Evolutionary conservation across 225 moss, liverwort and hornwort genomes (phyloP), one percentile per base, ranked within the genome.

Genomic region (Straminergon stramineum): DNA sequence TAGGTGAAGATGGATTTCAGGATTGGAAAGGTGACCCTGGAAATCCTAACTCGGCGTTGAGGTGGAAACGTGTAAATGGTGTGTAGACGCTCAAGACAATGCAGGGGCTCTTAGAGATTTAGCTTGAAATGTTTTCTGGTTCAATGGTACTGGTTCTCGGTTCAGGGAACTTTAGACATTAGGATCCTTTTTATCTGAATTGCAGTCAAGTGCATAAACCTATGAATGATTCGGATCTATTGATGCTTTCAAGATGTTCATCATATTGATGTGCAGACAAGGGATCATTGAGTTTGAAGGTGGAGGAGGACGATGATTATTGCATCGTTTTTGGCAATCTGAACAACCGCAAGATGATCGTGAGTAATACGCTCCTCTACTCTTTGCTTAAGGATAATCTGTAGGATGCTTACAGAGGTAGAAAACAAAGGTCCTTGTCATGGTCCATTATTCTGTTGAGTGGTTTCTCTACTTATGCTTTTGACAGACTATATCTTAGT

Each of bases 11-110:
- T 79, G 92, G 92, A 20, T 94, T 90, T 74, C 91, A 91, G 83
- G 90, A 92, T 69, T 94, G 94, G 94, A 94, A 90, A 92, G 87
- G 79, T 65, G 94, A 94, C 89, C 94, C 94, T 85, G 90, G 82
- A 89, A 90, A 92, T 86, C 90, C 94, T 39, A 83, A 74, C 91
- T 56, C 85, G 79, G 87, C 91, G 27, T 75, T 92, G 89, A 84
- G 24, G 79, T 94, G 94, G 94, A 91, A 87, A 75, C 94, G 94
- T 67, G 69, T 94, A 74, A 89, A 56, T 62, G 94, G 94, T 94
- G 89, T 21, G 91, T 79, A 32, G 67, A 41, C 63, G 37, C 63
- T 66, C 23, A 53, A 60, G 41, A 45, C 41, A 63, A 86, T 52
- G 57, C 83, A 57, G 23, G 24, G 63, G 9, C 57, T 79, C 48